Evolutionary conservation across 2,329 filamentous ascomycete species (phyloP).

Genomic region (Colletotrichum gloeosporioides): DNA sequence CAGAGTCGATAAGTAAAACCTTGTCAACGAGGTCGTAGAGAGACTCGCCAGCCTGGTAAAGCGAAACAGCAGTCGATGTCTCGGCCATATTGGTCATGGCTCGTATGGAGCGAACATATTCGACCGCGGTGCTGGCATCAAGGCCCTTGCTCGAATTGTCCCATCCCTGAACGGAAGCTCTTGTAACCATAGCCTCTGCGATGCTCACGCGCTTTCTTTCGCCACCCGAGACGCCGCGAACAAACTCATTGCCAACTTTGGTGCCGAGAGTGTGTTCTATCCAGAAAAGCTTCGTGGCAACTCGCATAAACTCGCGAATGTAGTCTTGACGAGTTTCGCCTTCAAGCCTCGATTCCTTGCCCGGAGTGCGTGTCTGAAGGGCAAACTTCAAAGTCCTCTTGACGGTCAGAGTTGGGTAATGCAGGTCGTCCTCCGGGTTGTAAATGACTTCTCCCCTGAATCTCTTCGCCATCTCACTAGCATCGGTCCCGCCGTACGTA

Average conservation of each 20-base stretch:
- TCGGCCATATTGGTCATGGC: slow-evolving; percentile 71
- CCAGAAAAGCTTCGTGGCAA: slow-evolving; percentile 73
- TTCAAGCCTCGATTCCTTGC: slow-evolving; percentile 56
- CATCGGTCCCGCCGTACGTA: slow-evolving; percentile 59
- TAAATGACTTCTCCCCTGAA: slow-evolving; percentile 69
- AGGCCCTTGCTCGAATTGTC: slow-evolving; percentile 72
- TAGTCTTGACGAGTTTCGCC: slow-evolving; percentile 64
- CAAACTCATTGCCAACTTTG: slow-evolving; percentile 70
- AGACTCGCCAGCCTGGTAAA: slow-evolving; percentile 67
- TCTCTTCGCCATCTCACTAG: slow-evolving; percentile 51
- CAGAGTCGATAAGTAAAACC: slow-evolving; percentile 70
- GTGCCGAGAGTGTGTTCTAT: slow-evolving; percentile 72
- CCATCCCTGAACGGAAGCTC: slow-evolving; percentile 73
- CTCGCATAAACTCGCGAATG: slow-evolving; percentile 58
- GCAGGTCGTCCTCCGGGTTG: slow-evolving; percentile 73
- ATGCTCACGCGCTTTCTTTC: slow-evolving; percentile 79
- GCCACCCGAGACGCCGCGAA: slow-evolving; percentile 66
- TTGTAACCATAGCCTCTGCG: slow-evolving; percentile 68
- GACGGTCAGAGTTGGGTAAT: slow-evolving; percentile 73
- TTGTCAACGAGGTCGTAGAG: slow-evolving; percentile 68
- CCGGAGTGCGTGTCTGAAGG: slow-evolving; percentile 62
- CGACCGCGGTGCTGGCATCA: slow-evolving; percentile 69
- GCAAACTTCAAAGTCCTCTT: slow-evolving; percentile 72
- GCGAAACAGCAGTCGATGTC: slow-evolving; percentile 64
- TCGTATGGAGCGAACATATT: slow-evolving; percentile 69